Conservation (phyloP, 352 stramenopile species). For the Phytophthora agathidicida region DNA sequence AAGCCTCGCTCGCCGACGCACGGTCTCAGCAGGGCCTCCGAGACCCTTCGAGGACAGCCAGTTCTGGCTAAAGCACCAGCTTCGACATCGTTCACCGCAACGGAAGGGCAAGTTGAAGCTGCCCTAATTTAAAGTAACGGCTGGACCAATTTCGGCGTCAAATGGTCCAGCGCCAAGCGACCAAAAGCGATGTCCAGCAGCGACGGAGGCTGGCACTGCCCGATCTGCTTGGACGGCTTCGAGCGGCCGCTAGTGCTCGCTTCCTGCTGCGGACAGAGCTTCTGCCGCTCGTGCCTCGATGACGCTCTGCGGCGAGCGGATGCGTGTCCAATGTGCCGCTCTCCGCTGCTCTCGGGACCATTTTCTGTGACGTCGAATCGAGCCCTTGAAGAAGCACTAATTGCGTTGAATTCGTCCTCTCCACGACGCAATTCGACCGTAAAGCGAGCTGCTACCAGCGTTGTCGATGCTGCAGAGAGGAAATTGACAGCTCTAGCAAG, state of each 20-base stretch:
- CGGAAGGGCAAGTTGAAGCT: slow-evolving; percentile 1
- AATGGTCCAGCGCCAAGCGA: too few relatives aligned
- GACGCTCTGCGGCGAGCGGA: slow-evolving; percentile 43
- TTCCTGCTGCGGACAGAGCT: slow-evolving; percentile 72
- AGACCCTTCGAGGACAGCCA: too few relatives aligned
- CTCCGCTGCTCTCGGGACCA: slow-evolving; percentile 46
- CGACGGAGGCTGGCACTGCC: slow-evolving; percentile 49
- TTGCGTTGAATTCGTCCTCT: slow-evolving; percentile 21
- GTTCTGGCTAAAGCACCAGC: too few relatives aligned
- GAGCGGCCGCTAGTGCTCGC: slow-evolving; percentile 51
- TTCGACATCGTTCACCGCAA: too few relatives aligned
- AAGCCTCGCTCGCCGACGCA: too few relatives aligned
- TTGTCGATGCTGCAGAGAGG: slow-evolving; percentile 14
- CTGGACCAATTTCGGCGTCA: too few relatives aligned
- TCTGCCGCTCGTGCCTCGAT: slow-evolving; percentile 62
- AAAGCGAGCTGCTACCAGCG: not conserved
- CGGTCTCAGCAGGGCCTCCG: too few relatives aligned
- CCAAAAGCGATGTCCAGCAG: slow-evolving; percentile 19
- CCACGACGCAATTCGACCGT: not conserved
- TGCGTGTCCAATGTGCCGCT: slow-evolving; percentile 65
- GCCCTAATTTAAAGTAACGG: too few relatives aligned
- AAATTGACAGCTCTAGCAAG: slow-evolving; percentile 7
- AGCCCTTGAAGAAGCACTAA: slow-evolving; percentile 47
- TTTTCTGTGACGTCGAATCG: slow-evolving; percentile 62
- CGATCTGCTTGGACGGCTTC: slow-evolving; percentile 61